These are phyloP conservation scores for Mollisiaceae sp. DNA, from an alignment of 2,329 filamentous ascomycete species.

Conservation along the genomic window DNA sequence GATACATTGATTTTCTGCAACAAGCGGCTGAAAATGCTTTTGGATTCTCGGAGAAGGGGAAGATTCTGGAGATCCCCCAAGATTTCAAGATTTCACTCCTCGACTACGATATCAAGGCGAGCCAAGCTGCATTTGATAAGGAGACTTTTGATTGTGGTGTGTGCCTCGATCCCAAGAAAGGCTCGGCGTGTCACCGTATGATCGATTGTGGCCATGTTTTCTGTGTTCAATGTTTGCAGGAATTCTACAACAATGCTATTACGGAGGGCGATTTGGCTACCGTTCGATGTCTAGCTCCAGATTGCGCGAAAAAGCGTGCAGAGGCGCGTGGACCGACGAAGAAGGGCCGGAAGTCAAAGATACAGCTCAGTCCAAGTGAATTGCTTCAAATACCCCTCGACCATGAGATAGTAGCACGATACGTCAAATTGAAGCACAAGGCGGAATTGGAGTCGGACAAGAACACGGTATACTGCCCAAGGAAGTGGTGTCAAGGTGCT, in stretches of 20 bases:
- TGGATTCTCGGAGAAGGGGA: constrained; percentile 56
- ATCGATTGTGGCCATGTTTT: constrained; percentile 89
- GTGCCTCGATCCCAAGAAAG: constrained; percentile 94
- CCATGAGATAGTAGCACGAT: constrained; percentile 78
- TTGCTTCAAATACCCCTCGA: constrained; percentile 77
- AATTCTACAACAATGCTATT: constrained; percentile 90
- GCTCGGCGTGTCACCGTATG: constrained; percentile 79
- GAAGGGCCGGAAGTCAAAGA: constrained; percentile 64
- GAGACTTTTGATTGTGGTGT: constrained; percentile 88
- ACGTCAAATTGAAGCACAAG: constrained; percentile 90
- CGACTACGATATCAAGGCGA: constrained; percentile 78
- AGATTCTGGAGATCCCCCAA: constrained; percentile 56
- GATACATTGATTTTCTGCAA: constrained; percentile 67
- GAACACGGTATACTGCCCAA: constrained; percentile 89
- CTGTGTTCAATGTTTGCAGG: constrained; percentile 83
- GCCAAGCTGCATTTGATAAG: constrained; percentile 76
- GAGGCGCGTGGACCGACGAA: constrained; percentile 40
- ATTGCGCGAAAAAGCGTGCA: constrained; percentile 70
- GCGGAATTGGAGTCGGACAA: constrained; percentile 91
- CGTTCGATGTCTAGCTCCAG: constrained; percentile 80
- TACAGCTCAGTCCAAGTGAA: constrained; percentile 80
- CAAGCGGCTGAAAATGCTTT: constrained; percentile 65
- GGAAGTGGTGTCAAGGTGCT: constrained; percentile 90
- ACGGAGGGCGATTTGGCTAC: constrained; percentile 79
- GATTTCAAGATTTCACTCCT: constrained; percentile 73